phyloP scores from a whole-genome alignment of 2,329 filamentous ascomycete species.

The Aspergillus alliaceus region DNA sequence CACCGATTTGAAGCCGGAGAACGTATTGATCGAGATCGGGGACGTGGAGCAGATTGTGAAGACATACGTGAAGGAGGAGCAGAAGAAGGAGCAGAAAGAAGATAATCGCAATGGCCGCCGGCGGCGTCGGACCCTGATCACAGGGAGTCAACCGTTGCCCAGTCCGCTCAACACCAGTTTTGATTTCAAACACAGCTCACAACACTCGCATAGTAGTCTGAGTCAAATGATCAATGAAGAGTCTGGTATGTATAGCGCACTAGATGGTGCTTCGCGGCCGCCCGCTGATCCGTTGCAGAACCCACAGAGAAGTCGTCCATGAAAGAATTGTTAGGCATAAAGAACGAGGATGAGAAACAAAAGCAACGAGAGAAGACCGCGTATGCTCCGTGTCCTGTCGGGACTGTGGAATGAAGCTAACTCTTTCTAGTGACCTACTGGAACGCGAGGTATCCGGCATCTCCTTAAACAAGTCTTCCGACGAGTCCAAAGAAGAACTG shows the following conservation, averaged over 20 bases:
- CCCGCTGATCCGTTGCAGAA: conserved; percentile 35
- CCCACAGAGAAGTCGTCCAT: conserved; percentile 55
- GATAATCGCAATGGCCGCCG: conserved; percentile 89
- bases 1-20: conserved; percentile 95
- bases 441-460: conserved; percentile 94
- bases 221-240: conserved; percentile 78
- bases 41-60: conserved; percentile 99
- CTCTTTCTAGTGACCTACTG: conserved; percentile 69
- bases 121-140: conserved; percentile 89
- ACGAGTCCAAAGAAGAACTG: conserved; percentile 27
- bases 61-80: conserved; percentile 78
- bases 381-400: conserved; percentile 56
- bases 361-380: conserved; percentile 89
- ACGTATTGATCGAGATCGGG: conserved; percentile 97
- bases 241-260: conserved; percentile 55
- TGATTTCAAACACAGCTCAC: conserved; percentile 63
- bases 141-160: conserved; percentile 91
- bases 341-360: conserved; percentile 65
- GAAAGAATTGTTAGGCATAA: conserved; percentile 52
- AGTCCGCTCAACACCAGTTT: conserved; percentile 93
- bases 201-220: conserved; percentile 71
- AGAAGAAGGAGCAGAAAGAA: conserved; percentile 71
- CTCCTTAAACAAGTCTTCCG: conserved; percentile 73
- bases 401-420: conserved; percentile 9
- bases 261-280: conserved; percentile 29